Conservation (phyloP, 2,329 filamentous ascomycete genomes). For the Aspergillus ustus region DNA sequence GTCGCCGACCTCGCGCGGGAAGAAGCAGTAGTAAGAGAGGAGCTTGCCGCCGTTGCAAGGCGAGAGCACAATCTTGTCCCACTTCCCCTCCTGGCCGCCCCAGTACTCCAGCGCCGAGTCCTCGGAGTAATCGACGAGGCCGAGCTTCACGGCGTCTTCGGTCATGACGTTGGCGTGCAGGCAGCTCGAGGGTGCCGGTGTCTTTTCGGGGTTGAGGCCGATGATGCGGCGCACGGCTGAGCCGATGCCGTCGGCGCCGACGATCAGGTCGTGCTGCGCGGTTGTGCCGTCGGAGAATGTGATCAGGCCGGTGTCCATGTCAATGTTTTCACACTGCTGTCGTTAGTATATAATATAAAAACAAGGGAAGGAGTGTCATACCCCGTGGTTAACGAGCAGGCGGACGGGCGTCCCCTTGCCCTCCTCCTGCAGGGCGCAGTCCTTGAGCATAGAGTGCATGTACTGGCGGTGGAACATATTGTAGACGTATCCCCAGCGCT, state of each 20-base stretch:
- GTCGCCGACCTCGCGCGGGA: constrained; percentile 63
- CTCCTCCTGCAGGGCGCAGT: constrained; percentile 57
- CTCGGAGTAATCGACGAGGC: constrained; percentile 66
- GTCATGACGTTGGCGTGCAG: constrained; percentile 68
- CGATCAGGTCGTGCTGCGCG: constrained; percentile 61
- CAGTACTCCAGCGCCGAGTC: constrained; percentile 70
- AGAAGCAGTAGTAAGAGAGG: constrained; percentile 73
- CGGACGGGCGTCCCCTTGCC: constrained; percentile 60
- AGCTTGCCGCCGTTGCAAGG: constrained; percentile 69
- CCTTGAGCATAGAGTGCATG: constrained; percentile 71
- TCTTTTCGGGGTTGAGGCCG: constrained; percentile 65
- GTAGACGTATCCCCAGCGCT: constrained; percentile 68
- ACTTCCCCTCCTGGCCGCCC: constrained; percentile 65
- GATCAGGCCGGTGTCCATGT: constrained; percentile 56
- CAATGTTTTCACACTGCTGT: constrained; percentile 53
- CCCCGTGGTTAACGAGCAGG: constrained; percentile 61
- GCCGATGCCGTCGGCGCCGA: constrained; percentile 71
- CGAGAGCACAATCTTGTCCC: constrained; percentile 72
- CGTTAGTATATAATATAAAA: not conserved
- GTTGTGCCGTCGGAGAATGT: constrained; percentile 58
- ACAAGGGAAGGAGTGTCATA: constrained; percentile 27
- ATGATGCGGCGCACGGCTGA: constrained; percentile 66
- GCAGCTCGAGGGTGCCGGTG: constrained; percentile 64
- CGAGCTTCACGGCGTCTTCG: constrained; percentile 62
- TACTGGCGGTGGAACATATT: constrained; percentile 73